A percentile compares a stretch with the other conserved stretches of the same genome.
phyloP scores from a whole-genome alignment of 352 stramenopile genomes.

The Phytopythium helicoides region DNA sequence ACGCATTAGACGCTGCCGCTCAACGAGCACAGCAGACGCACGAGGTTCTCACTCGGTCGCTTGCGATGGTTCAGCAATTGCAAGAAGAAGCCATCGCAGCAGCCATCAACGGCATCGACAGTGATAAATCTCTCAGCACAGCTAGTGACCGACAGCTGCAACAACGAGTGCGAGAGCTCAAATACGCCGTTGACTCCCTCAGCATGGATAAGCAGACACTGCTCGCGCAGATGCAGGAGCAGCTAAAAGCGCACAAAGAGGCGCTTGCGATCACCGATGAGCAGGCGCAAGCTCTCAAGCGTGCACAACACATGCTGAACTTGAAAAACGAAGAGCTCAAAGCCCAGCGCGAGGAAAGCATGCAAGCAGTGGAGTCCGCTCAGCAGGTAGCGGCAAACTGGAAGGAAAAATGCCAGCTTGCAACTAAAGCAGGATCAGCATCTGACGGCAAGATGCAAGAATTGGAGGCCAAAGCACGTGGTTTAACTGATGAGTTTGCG shows the following conservation, averaged over 20 bases:
- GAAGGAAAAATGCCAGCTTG: constrained; percentile 53
- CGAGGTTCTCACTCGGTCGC: constrained; percentile 26
- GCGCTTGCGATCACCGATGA: constrained; percentile 40
- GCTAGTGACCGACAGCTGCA: not conserved
- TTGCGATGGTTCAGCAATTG: constrained; percentile 48
- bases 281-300: constrained; percentile 57
- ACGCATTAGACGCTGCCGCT: constrained; percentile 28
- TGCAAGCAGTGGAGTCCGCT: constrained; percentile 39
- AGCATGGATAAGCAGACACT: constrained; percentile 62
- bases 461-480: constrained; percentile 41
- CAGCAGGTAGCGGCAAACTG: constrained; percentile 36
- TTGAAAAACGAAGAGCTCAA: constrained; percentile 50
- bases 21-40: constrained; percentile 37
- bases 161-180: constrained; percentile 39
- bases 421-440: constrained; percentile 28
- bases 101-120: constrained; percentile 6
- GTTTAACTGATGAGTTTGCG: constrained; percentile 49
- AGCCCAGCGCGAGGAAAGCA: constrained; percentile 25
- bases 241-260: constrained; percentile 44
- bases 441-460: constrained; percentile 34
- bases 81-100: constrained; percentile 30
- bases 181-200: constrained; percentile 44
- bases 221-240: constrained; percentile 56
- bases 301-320: constrained; percentile 36
- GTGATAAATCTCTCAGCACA: constrained; percentile 3